These are phyloP conservation scores for Alternaria arbusti DNA, from an alignment of 2,329 filamentous ascomycete genomes.

Conservation along the genomic window DNA sequence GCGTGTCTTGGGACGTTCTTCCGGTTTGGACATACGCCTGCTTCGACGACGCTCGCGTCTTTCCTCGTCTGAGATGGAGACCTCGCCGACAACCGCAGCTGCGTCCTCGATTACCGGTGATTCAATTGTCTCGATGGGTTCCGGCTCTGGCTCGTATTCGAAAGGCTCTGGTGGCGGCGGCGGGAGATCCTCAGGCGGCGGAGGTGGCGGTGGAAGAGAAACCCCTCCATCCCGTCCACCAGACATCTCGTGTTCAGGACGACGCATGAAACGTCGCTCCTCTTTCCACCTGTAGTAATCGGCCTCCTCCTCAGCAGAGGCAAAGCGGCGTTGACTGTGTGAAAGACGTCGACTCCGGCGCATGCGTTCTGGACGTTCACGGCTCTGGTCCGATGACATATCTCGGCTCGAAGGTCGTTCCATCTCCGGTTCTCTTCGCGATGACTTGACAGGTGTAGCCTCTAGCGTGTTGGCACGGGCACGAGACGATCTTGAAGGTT, in stretches of 20 bases:
- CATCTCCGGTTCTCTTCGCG: slow-evolving; percentile 29
- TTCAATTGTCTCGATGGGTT: slow-evolving; percentile 9
- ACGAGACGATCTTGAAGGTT: slow-evolving; percentile 29
- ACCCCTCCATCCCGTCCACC: slow-evolving; percentile 33
- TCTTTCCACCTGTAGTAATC: slow-evolving; percentile 42
- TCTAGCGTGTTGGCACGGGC: slow-evolving; percentile 35
- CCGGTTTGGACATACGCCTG: slow-evolving; percentile 33
- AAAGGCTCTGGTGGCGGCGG: slow-evolving; percentile 28
- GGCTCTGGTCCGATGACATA: slow-evolving; percentile 42
- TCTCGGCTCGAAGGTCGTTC: slow-evolving; percentile 36
- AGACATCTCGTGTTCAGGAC: slow-evolving; percentile 37
- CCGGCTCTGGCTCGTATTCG: slow-evolving; percentile 23
- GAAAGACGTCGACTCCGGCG: slow-evolving; percentile 41
- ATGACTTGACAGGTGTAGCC: slow-evolving; percentile 14
- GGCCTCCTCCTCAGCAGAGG: slow-evolving; percentile 39
- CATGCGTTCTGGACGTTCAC: slow-evolving; percentile 40
- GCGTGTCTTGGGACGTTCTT: slow-evolving; percentile 40
- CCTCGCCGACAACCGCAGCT: slow-evolving; percentile 31
- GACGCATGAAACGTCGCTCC: slow-evolving; percentile 32
- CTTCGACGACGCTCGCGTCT: slow-evolving; percentile 34
- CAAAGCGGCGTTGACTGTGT: slow-evolving; percentile 33
- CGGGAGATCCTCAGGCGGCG: slow-evolving; percentile 23
- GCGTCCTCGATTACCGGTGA: slow-evolving; percentile 34
- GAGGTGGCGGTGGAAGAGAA: slow-evolving; percentile 17
- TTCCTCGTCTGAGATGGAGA: slow-evolving; percentile 38